A percentile compares a stretch with the other conserved stretches of the same genome.
Evolutionary conservation across 1,284 basidiomycete genomes (phyloP).

Genomic region (Rhodotorula sp.): DNA sequence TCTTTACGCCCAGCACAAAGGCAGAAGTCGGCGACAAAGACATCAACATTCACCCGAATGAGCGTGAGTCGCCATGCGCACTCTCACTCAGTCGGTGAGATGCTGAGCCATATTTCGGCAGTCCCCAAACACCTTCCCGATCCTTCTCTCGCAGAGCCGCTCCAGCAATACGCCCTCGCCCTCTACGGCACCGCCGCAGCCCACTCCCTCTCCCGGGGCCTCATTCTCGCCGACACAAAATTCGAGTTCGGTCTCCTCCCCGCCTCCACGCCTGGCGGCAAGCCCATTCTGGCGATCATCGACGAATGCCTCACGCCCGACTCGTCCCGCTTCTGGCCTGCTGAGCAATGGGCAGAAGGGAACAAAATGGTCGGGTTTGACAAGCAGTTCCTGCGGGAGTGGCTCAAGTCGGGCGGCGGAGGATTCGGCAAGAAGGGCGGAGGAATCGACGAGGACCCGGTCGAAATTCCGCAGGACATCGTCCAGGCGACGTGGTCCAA

Average conservation of each 20-base stretch:
- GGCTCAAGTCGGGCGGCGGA: conserved; percentile 66
- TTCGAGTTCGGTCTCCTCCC: conserved; percentile 78
- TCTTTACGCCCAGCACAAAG: conserved; percentile 97
- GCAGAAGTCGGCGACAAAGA: conserved; percentile 93
- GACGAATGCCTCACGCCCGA: conserved; percentile 97
- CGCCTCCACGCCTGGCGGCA: conserved; percentile 50
- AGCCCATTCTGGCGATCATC: conserved; percentile 70
- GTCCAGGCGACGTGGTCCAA: conserved; percentile 71
- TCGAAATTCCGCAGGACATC: conserved; percentile 66
- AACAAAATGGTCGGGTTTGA: conserved; percentile 85
- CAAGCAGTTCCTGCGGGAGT: conserved; percentile 94
- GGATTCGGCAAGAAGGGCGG: conserved; percentile 67
- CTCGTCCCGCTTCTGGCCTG: conserved; percentile 94
- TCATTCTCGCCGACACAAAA: conserved; percentile 95
- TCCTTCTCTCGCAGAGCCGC: conserved; percentile 61
- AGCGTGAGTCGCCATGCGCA: conserved; percentile 57
- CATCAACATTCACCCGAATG: conserved; percentile 93
- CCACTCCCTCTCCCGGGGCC: conserved; percentile 73
- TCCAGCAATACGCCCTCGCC: conserved; percentile 63
- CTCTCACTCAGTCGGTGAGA: background rate
- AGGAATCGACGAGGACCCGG: conserved; percentile 65
- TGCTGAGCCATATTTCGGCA: conserved; percentile 19
- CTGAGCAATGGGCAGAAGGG: conserved; percentile 70
- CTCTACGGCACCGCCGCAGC: conserved; percentile 75
- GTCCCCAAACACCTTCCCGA: conserved; percentile 62